Percentiles rank a stretch among this genome's conserved stretches.
Evolutionary conservation across 768 basidiomycete species (phyloP).

Genomic region (Steccherinum ochraceum): DNA sequence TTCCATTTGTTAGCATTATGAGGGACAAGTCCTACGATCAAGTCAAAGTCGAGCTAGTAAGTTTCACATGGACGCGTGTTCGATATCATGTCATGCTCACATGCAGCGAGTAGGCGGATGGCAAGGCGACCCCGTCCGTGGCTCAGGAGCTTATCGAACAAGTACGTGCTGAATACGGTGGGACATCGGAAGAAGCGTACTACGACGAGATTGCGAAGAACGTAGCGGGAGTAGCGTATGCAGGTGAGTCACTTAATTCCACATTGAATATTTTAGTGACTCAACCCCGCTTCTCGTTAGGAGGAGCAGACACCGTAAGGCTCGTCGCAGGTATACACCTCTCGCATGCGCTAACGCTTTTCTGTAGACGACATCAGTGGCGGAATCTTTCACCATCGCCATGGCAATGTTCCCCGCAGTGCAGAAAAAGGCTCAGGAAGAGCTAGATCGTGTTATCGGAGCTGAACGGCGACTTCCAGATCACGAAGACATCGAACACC

Average conservation of each 20-base stretch:
- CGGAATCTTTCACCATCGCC: constrained; percentile 14
- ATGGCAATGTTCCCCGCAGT: constrained; percentile 22
- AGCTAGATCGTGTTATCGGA: constrained; percentile 3
- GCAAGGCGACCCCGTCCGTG: neutral
- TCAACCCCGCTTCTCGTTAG: neutral
- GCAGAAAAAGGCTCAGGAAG: constrained; percentile 4
- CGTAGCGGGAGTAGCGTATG: neutral
- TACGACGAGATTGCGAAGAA: neutral
- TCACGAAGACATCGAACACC: constrained; percentile 13
- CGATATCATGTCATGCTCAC: neutral
- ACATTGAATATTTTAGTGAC: neutral
- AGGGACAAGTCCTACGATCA: neutral
- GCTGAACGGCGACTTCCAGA: constrained; percentile 4
- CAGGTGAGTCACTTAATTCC: neutral
- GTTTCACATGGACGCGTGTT: neutral
- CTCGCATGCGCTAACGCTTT: neutral
- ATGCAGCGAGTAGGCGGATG: neutral
- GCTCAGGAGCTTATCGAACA: neutral
- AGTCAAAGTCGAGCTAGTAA: neutral
- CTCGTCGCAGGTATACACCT: neutral
- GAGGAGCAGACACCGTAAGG: neutral
- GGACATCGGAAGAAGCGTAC: neutral
- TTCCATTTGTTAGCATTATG: neutral
- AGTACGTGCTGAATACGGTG: neutral
- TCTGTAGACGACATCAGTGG: constrained; percentile 9